phyloP scores from a whole-genome alignment of 352 stramenopile species.

The Phytopythium mirpurense region DNA sequence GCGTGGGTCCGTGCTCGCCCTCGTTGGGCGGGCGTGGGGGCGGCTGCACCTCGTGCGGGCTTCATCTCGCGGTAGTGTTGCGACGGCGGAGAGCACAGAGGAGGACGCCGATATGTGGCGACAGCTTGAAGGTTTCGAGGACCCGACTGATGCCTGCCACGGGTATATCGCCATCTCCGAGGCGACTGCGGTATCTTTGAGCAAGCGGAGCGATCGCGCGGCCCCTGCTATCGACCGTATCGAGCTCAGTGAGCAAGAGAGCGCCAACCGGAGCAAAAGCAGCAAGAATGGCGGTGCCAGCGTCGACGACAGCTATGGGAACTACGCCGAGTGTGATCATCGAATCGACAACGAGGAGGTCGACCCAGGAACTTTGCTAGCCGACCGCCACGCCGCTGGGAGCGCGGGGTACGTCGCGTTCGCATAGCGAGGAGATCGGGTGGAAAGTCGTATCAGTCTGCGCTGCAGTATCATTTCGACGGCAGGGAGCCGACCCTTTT shows the following conservation, averaged over 20 bases:
- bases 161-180: background rate
- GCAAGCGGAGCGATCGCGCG: background rate
- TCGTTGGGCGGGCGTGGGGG: constrained; percentile 2
- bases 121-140: background rate
- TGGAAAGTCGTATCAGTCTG: background rate
- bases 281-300: background rate
- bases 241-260: background rate
- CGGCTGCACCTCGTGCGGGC: background rate
- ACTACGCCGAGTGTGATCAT: background rate
- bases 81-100: background rate
- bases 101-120: constrained; percentile 1
- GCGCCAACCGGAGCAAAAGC: background rate
- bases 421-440: background rate
- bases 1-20: background rate
- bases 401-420: constrained; percentile 3
- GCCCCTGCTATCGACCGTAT: background rate
- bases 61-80: background rate
- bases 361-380: background rate
- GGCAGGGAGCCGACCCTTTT: background rate
- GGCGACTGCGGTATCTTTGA: background rate
- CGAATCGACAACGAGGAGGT: background rate
- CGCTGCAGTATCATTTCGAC: background rate
- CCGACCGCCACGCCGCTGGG: background rate
- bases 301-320: background rate
- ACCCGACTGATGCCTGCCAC: background rate